Evolutionary conservation across 805 yeast genomes (phyloP).

Genomic region (Ascoidea asiatica): DNA sequence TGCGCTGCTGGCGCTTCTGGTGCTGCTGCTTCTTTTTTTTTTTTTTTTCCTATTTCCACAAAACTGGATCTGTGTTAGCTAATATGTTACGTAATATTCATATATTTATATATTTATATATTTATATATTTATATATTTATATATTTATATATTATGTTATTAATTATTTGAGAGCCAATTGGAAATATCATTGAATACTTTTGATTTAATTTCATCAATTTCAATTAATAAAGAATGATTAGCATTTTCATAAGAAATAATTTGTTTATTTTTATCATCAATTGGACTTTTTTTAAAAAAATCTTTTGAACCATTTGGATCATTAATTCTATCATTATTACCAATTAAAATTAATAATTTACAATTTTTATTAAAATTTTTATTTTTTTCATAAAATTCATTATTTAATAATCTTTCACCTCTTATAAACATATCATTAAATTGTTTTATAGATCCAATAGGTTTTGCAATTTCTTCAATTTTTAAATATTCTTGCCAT

Average conservation of each 20-base stretch:
- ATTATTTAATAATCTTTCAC: conserved; percentile 32
- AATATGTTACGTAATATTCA: too few species aligned
- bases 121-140: too few species aligned
- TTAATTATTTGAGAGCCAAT: conserved; percentile 21
- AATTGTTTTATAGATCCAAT: conserved; percentile 42
- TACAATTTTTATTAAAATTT: conserved; percentile 26
- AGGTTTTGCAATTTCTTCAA: conserved; percentile 31
- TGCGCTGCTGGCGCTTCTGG: too few species aligned
- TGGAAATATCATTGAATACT: conserved; percentile 23
- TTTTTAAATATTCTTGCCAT: conserved; percentile 30
- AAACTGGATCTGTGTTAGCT: too few species aligned
- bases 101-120: too few species aligned
- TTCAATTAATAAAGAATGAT: conserved; percentile 25
- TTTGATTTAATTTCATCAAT: conserved; percentile 23
- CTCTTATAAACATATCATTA: conserved; percentile 48
- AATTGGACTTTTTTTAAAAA: conserved; percentile 21
- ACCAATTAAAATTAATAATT: conserved; percentile 51
- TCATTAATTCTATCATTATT: conserved; percentile 48
- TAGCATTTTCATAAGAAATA: conserved; percentile 14
- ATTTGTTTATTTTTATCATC: conserved; percentile 10
- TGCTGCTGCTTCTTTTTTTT: too few species aligned
- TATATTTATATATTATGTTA: too few species aligned
- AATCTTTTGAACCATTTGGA: conserved; percentile 29
- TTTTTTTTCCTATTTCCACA: too few species aligned
- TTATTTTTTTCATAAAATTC: conserved; percentile 21